Evolutionary conservation across 768 basidiomycete species (phyloP), one percentile per base, ranked within the genome.

Genomic region (Auricularia cornea): DNA sequence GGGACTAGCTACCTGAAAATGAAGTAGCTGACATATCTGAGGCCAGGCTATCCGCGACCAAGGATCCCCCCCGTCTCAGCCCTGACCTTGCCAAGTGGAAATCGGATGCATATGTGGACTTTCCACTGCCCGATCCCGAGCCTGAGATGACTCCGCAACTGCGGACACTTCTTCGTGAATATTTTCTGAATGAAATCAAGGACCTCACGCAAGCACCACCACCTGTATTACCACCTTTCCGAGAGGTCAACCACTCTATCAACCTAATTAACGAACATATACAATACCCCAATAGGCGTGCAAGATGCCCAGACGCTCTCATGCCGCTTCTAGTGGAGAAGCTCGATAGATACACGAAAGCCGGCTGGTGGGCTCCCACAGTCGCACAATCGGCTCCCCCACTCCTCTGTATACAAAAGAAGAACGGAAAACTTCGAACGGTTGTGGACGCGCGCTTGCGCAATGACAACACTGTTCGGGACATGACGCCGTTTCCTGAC

Each of bases 391-490:
- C 75, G 35, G 72, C 74, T 0, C 71, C 74, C 0, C 79, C 79
- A 0, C 72, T 80, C 71, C 40, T 71, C 5, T 69, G 66, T 48
- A 32, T 78, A 1, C 67, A 67, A 0, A 80, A 79, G 66, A 76
- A 75, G 33, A 68, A 73, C 51, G 72, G 70, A 1, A 63, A 70
- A 4, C 38, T 83, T 0, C 65, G 75, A 0, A 79, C 76, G 0
- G 74, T 76, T 0, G 56, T 80, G 0, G 78, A 80, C 61, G 67
- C 65, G 3, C 59, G 75, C 6, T 69, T 77, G 57, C 63, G 72
- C 0, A 81, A 81, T 62, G 71, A 75, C 2, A 81, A 82, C 63
- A 82, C 76, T 0, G 23, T 74, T 0, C 73, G 77, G 60, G 76
- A 77, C 59, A 69, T 77, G 0, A 78, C 78, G 0, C 69, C 12